Evolutionary conservation across 1,284 basidiomycete species (phyloP), one percentile per base, ranked within the genome.

Genomic region (Trichosporon asahii): DNA sequence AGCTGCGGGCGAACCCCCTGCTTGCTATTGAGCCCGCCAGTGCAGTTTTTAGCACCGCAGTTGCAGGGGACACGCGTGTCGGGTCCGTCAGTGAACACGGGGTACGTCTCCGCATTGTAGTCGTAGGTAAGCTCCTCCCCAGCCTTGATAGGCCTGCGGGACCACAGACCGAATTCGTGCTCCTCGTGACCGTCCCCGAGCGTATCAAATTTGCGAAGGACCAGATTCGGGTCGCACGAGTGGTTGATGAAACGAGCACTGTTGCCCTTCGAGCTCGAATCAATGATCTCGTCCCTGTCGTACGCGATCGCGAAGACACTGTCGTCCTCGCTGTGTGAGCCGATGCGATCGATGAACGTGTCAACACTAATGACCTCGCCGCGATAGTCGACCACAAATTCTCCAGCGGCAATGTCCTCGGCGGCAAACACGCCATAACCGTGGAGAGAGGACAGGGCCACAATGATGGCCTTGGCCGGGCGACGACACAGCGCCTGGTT

Each of bases 211-310:
- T 83, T 82, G 33, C 80, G 77, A 14, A 85, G 81, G 65, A 83
- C 81, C 33, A 85, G 76, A 65, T 85, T 85, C 1, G 84, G 84
- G 6, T 76, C 75, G 65, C 84, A 85, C 2, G 81, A 80, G 72
- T 85, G 85, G 74, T 85, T 85, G 75, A 85, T 84, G 76, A 85
- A 86, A 18, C 85, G 75, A 3, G 85, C 81, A 29, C 83, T 80
- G 74, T 85, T 86, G 21, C 85, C 85, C 29, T 61, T 61, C 15
- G 57, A 33, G 57, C 57, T 68, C 78, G 75, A 69, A 80, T 85
- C 85, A 33, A 86, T 81, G 18, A 85, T 84, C 73, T 86, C 85
- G 71, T 82, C 79, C 23, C 79, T 79, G 65, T 85, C 84, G 68
- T 85, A 85, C 9, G 82, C 82, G n/a, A 85, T 76, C 14, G 85